Percentiles rank a stretch among this genome's conserved stretches.
phyloP scores from a whole-genome alignment of 495 filamentous ascomycete genomes.

The Monascus purpureus region DNA sequence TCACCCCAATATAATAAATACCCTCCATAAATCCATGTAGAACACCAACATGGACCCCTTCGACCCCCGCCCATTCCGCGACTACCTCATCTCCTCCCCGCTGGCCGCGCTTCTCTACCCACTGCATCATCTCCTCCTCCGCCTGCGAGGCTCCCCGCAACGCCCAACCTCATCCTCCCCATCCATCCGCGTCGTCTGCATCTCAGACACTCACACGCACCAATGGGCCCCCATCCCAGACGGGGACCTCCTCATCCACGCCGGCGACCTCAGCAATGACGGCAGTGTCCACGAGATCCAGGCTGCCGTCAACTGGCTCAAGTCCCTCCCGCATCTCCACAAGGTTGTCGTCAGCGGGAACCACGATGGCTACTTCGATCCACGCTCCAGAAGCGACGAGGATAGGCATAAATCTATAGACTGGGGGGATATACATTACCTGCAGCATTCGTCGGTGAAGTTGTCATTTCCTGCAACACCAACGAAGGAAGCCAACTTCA shows the following conservation, averaged over 20 bases:
- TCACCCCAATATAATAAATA: no score
- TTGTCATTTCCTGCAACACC: constrained; percentile 27
- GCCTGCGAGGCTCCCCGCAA: constrained; percentile 48
- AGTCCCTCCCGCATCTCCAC: constrained; percentile 51
- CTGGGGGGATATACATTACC: constrained; percentile 47
- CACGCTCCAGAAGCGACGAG: constrained; percentile 26
- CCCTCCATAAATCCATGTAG: no score
- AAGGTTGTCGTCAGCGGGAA: constrained; percentile 86
- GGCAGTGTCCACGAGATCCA: constrained; percentile 63
- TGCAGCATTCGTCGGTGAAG: constrained; percentile 45
- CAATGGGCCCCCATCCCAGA: constrained; percentile 49
- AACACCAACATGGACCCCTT: constrained; percentile 32
- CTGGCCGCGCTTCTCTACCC: constrained; percentile 33
- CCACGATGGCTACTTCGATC: constrained; percentile 74
- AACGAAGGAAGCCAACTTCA: constrained; percentile 3
- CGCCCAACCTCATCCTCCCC: constrained; percentile 39
- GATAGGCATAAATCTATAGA: constrained; percentile 33
- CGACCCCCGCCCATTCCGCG: constrained; percentile 28
- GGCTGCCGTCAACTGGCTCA: constrained; percentile 67
- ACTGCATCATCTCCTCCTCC: constrained; percentile 47
- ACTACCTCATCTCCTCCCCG: constrained; percentile 36
- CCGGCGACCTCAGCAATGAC: constrained; percentile 66
- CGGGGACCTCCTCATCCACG: constrained; percentile 81
- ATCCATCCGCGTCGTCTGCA: constrained; percentile 66
- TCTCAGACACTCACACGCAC: constrained; percentile 76